These are phyloP conservation scores for Xanthoconium purpureum DNA, from an alignment of 768 basidiomycete species.

Conservation along the genomic window DNA sequence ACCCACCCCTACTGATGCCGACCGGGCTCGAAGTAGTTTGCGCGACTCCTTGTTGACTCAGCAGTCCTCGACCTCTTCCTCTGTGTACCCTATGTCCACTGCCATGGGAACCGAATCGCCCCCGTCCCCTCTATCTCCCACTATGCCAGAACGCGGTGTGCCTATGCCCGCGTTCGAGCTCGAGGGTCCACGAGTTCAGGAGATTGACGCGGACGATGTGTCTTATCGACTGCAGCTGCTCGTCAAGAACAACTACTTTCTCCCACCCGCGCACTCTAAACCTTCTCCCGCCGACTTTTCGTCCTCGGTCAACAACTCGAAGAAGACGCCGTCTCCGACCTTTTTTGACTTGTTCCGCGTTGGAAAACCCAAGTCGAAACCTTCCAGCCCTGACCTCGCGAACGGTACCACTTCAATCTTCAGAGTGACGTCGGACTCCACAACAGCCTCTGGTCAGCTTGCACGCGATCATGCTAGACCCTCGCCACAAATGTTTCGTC, in stretches of 20 bases:
- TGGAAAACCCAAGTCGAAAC: slow-evolving; percentile 65
- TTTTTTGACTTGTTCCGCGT: slow-evolving; percentile 74
- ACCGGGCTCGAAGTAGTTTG: slow-evolving; percentile 52
- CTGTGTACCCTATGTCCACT: slow-evolving; percentile 73
- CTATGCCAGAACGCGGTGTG: slow-evolving; percentile 39
- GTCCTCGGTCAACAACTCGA: slow-evolving; percentile 28
- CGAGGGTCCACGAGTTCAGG: slow-evolving; percentile 48
- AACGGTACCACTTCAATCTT: slow-evolving; percentile 46
- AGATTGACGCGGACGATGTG: slow-evolving; percentile 72
- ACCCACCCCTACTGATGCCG: slow-evolving; percentile 23
- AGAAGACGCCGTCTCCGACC: slow-evolving; percentile 46
- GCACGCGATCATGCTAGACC: slow-evolving; percentile 37
- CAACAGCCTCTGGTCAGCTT: slow-evolving; percentile 43
- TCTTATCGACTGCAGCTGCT: slow-evolving; percentile 80
- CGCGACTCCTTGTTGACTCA: slow-evolving; percentile 57
- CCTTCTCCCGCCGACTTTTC: slow-evolving; percentile 68
- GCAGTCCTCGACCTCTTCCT: slow-evolving; percentile 67
- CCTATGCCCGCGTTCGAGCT: slow-evolving; percentile 47
- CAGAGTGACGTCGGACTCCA: slow-evolving; percentile 65
- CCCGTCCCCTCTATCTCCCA: slow-evolving; percentile 58
- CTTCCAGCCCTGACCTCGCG: slow-evolving; percentile 44
- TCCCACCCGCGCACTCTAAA: slow-evolving; percentile 84
- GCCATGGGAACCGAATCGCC: slow-evolving; percentile 65
- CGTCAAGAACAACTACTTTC: slow-evolving; percentile 84
- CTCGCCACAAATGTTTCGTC: slow-evolving; percentile 36